Evolutionary conservation across 2,329 filamentous ascomycete species (phyloP).

Genomic region (Phyllosticta paracitricarpa): DNA sequence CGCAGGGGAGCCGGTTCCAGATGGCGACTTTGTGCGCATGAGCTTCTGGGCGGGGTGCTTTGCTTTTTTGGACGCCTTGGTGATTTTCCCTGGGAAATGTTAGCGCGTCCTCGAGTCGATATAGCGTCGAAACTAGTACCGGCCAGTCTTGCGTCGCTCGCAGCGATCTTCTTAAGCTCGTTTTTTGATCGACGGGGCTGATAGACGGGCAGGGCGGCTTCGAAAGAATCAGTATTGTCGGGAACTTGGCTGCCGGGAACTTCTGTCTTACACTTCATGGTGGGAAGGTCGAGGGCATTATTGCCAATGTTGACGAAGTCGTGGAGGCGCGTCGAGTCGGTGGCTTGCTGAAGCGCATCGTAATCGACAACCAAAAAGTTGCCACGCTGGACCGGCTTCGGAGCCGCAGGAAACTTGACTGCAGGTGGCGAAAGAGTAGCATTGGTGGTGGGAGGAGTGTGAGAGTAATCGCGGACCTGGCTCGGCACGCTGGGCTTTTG

Average conservation of each 20-base stretch:
- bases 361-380: conserved; percentile 34
- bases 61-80: conserved; percentile 21
- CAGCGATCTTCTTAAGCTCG: conserved; percentile 34
- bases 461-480: background rate
- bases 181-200: conserved; percentile 35
- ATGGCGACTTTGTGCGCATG: background rate
- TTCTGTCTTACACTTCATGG: conserved; percentile 33
- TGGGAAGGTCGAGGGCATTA: conserved; percentile 30
- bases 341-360: conserved; percentile 31
- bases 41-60: conserved; percentile 10
- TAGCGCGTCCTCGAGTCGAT: background rate
- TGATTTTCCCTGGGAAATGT: conserved; percentile 20
- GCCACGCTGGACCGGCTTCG: conserved; percentile 26
- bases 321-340: conserved; percentile 34
- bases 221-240: conserved; percentile 15
- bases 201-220: conserved; percentile 33
- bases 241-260: background rate
- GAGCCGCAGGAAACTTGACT: conserved; percentile 11
- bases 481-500: background rate
- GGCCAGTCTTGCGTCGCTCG: conserved; percentile 31
- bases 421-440: background rate
- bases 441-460: background rate
- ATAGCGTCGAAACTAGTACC: conserved; percentile 9
- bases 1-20: conserved; percentile 4
- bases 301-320: conserved; percentile 35